Evolutionary conservation across 192 early-diverging fungal species (phyloP).

Genomic region (Entomortierella parvispora): DNA sequence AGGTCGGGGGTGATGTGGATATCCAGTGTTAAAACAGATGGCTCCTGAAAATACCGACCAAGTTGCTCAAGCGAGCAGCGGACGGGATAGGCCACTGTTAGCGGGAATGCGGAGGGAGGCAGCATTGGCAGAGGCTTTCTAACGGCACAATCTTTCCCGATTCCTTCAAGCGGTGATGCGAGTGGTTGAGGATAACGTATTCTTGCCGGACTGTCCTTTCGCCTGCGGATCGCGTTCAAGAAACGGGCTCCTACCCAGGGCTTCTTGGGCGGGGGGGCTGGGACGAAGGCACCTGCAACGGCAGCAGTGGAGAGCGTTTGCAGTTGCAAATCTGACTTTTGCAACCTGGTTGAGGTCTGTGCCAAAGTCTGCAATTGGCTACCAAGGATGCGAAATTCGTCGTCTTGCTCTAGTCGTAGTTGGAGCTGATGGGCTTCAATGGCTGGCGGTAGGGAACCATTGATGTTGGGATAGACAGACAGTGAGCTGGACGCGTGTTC

Average conservation of each 20-base stretch:
- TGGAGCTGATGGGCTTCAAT: conserved; percentile 10
- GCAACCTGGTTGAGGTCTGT: too few relatives aligned
- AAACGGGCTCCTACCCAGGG: conserved; percentile 35
- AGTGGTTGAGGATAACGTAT: too few relatives aligned
- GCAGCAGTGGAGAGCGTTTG: too few relatives aligned
- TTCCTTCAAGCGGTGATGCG: too few relatives aligned
- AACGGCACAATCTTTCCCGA: not conserved
- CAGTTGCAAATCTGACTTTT: too few relatives aligned
- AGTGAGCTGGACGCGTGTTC: conserved; percentile 39
- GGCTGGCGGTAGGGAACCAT: conserved; percentile 22
- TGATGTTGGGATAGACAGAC: conserved; percentile 42
- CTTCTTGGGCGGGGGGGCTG: conserved; percentile 8
- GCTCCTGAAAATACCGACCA: conserved; percentile 31
- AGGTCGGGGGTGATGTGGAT: conserved; percentile 38
- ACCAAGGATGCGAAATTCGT: too few relatives aligned
- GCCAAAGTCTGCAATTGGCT: not conserved
- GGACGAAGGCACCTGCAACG: too few relatives aligned
- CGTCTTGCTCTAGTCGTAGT: conserved; percentile 13
- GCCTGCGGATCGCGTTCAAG: conserved; percentile 14
- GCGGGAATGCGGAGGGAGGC: conserved; percentile 34
- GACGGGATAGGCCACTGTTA: conserved; percentile 42
- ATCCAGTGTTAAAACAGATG: conserved; percentile 29
- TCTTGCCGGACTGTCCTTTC: conserved; percentile 11
- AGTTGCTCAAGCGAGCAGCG: conserved; percentile 40
- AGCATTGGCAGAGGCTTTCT: conserved; percentile 34